These are phyloP conservation scores for Pseudocercospora fijiensis DNA, from an alignment of 2,329 filamentous ascomycete genomes.

Conservation along the genomic window DNA sequence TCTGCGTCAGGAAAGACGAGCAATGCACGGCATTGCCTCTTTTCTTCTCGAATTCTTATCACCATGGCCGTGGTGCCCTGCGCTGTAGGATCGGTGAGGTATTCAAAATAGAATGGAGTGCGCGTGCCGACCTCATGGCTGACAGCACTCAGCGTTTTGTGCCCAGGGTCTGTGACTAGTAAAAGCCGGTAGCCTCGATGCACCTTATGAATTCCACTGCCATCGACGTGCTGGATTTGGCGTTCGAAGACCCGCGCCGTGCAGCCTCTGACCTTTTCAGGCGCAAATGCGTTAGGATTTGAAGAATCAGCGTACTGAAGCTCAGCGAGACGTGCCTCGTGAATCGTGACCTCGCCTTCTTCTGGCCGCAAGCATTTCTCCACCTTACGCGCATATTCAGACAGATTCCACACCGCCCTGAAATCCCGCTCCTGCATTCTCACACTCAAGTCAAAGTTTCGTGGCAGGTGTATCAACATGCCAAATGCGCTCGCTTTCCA, in stretches of 20 bases:
- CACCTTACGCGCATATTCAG: slow-evolving; percentile 78
- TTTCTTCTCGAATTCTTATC: slow-evolving; percentile 66
- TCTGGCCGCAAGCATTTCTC: slow-evolving; percentile 68
- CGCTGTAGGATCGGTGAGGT: slow-evolving; percentile 56
- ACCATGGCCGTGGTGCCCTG: slow-evolving; percentile 70
- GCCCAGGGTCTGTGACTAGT: slow-evolving; percentile 73
- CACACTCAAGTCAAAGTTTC: slow-evolving; percentile 71
- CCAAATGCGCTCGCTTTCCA: slow-evolving; percentile 70
- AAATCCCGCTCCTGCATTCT: slow-evolving; percentile 76
- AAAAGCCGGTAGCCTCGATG: slow-evolving; percentile 79
- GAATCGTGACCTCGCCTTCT: slow-evolving; percentile 67
- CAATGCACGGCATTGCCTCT: slow-evolving; percentile 68
- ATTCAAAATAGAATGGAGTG: slow-evolving; percentile 73
- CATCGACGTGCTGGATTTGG: slow-evolving; percentile 65
- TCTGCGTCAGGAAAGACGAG: slow-evolving; percentile 73
- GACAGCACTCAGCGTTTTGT: slow-evolving; percentile 74
- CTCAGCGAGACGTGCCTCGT: slow-evolving; percentile 66
- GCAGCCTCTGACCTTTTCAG: slow-evolving; percentile 69
- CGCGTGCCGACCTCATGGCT: slow-evolving; percentile 67
- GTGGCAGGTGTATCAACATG: slow-evolving; percentile 68
- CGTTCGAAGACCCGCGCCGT: slow-evolving; percentile 75
- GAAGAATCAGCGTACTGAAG: slow-evolving; percentile 79
- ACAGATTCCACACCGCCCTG: slow-evolving; percentile 75
- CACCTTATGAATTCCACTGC: slow-evolving; percentile 67
- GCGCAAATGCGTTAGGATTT: slow-evolving; percentile 70